phyloP scores from a whole-genome alignment of 2,329 filamentous ascomycete species.

The Amauroascus niger region DNA sequence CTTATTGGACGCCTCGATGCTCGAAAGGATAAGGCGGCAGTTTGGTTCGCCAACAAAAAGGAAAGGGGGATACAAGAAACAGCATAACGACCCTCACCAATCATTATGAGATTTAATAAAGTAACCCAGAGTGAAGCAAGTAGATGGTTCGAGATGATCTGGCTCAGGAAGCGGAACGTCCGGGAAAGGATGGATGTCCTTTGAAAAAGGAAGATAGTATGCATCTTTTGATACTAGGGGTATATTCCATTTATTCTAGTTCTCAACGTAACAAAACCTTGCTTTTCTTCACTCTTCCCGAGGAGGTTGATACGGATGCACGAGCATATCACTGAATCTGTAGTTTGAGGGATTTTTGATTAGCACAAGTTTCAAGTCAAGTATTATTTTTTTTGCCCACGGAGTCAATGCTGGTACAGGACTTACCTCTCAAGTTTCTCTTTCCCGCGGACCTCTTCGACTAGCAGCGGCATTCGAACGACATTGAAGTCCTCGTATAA shows the following conservation, averaged over 20 bases:
- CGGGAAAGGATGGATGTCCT: neutral
- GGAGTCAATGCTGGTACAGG: neutral
- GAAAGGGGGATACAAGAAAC: neutral
- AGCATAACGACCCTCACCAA: neutral
- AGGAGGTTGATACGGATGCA: slow-evolving; percentile 41
- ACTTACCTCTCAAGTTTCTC: slow-evolving; percentile 74
- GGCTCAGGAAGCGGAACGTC: neutral
- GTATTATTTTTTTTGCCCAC: neutral
- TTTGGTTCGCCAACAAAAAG: neutral
- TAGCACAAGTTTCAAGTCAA: neutral
- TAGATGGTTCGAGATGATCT: neutral
- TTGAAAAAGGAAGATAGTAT: neutral
- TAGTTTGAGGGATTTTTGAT: slow-evolving; percentile 6
- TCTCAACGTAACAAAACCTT: neutral
- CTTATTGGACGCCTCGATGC: neutral
- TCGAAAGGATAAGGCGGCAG: neutral
- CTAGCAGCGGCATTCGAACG: slow-evolving; percentile 91
- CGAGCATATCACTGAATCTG: slow-evolving; percentile 43
- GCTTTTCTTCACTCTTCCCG: slow-evolving; percentile 23
- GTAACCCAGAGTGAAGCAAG: neutral
- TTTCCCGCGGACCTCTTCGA: slow-evolving; percentile 92
- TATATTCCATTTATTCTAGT: slow-evolving; percentile 5
- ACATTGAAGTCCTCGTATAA: slow-evolving; percentile 99
- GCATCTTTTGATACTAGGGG: too few relatives aligned
- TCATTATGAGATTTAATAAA: neutral